phyloP scores from a whole-genome alignment of 1,284 basidiomycete genomes.

The Fistulinella cinereoalba region DNA sequence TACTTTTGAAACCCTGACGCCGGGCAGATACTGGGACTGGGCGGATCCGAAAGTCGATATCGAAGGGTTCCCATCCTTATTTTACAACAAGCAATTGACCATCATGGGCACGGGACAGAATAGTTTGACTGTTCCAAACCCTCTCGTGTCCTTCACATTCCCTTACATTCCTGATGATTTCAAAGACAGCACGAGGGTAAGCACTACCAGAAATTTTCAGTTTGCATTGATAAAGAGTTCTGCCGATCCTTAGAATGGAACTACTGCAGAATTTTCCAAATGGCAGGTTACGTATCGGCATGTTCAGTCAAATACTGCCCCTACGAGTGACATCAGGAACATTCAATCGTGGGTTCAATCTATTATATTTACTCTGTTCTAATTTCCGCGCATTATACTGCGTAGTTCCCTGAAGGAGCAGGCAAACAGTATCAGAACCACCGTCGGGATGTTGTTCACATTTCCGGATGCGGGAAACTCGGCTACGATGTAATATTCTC shows the following conservation, averaged over 20 bases:
- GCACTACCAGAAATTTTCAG: neutral
- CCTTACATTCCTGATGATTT: slow-evolving; percentile 22
- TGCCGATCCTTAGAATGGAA: slow-evolving; percentile 3
- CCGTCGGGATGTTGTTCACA: slow-evolving; percentile 16
- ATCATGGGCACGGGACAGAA: slow-evolving; percentile 6
- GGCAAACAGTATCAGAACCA: slow-evolving; percentile 8
- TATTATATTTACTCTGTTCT: neutral
- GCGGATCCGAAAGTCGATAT: slow-evolving; percentile 19
- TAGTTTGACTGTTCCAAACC: slow-evolving; percentile 14
- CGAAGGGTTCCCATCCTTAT: slow-evolving; percentile 22
- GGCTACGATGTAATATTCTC: slow-evolving; percentile 5
- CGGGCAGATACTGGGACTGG: slow-evolving; percentile 26
- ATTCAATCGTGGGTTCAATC: slow-evolving; percentile 15
- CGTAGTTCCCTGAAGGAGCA: slow-evolving; percentile 9
- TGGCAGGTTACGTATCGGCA: slow-evolving; percentile 20
- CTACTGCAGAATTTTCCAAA: slow-evolving; percentile 14
- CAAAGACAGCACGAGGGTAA: slow-evolving; percentile 12
- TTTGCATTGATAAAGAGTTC: neutral
- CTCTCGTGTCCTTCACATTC: slow-evolving; percentile 17
- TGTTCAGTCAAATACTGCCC: neutral
- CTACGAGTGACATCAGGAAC: slow-evolving; percentile 9
- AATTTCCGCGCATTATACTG: neutral
- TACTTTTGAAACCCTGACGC: slow-evolving; percentile 3
- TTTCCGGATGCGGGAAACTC: slow-evolving; percentile 13
- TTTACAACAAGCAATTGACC: slow-evolving; percentile 8